These are phyloP conservation scores for Chrysoporthe cubensis DNA, from an alignment of 2,329 filamentous ascomycete genomes.

Conservation along the genomic window DNA sequence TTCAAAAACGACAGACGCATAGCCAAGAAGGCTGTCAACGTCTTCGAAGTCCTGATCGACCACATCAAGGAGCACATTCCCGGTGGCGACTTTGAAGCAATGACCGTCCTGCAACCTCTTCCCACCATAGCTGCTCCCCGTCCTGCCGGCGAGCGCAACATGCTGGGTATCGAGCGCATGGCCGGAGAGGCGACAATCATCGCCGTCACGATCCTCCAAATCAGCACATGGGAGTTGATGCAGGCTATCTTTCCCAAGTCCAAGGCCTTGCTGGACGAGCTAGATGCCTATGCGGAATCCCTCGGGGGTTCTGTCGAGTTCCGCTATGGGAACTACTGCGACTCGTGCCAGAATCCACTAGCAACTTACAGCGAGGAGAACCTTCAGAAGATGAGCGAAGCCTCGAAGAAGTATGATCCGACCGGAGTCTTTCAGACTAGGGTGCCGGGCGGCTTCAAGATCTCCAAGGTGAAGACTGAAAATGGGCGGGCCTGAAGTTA, in stretches of 20 bases:
- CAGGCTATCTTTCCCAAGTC: not conserved
- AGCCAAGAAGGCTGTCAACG: not conserved
- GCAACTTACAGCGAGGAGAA: constrained; percentile 36
- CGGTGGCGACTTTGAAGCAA: not conserved
- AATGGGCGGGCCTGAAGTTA: not conserved
- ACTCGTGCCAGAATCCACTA: constrained; percentile 30
- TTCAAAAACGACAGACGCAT: constrained; percentile 13
- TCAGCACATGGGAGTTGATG: not conserved
- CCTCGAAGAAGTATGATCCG: constrained; percentile 35
- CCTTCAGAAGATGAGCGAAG: constrained; percentile 31
- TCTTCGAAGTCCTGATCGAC: not conserved
- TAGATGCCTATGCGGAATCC: not conserved
- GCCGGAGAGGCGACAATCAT: not conserved
- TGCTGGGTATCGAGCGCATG: not conserved
- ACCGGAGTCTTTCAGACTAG: constrained; percentile 35
- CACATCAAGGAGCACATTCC: constrained; percentile 3
- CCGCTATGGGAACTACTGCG: constrained; percentile 3
- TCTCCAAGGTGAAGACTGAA: not conserved
- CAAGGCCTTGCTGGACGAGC: not conserved
- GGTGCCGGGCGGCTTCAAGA: constrained; percentile 12
- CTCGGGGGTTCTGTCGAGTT: not conserved
- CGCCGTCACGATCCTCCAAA: not conserved
- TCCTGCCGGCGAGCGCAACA: not conserved
- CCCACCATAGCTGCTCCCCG: not conserved
- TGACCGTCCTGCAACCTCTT: not conserved